Conservation (phyloP, 2,329 filamentous ascomycete genomes). For the Aurifilum marmelostoma region DNA sequence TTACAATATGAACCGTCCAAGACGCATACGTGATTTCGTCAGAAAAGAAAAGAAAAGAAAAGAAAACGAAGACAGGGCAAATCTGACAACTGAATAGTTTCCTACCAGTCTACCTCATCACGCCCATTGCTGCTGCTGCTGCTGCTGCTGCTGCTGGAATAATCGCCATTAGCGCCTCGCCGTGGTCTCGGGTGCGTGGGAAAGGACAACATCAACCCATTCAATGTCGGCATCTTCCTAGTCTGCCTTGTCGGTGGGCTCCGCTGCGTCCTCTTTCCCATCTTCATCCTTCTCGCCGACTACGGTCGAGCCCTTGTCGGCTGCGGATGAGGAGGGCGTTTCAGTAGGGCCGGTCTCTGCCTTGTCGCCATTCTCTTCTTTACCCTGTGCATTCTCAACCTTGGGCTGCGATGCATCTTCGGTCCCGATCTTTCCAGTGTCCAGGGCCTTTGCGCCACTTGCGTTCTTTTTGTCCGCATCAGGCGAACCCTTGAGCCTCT, state of each 20-base stretch:
- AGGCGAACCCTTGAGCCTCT: conserved; percentile 55
- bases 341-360: not conserved
- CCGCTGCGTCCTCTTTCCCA: not conserved
- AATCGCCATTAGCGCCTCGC: not conserved
- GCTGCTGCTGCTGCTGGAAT: not conserved
- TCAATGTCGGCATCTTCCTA: conserved; percentile 21
- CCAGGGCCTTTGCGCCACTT: conserved; percentile 1
- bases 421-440: too few relatives aligned
- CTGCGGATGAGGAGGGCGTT: not conserved
- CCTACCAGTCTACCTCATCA: not conserved
- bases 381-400: not conserved
- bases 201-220: conserved; percentile 11
- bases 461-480: not conserved
- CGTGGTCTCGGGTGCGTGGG: conserved; percentile 8
- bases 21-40: not conserved
- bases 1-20: not conserved
- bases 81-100: not conserved
- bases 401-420: not conserved
- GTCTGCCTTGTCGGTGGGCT: conserved; percentile 18
- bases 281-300: not conserved
- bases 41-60: not conserved
- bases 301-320: not conserved
- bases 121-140: not conserved
- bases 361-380: not conserved
- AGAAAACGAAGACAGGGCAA: too few relatives aligned